phyloP scores from a whole-genome alignment of 176 grass and related monocot species.

The Cenchrus fungigraminus region DNA sequence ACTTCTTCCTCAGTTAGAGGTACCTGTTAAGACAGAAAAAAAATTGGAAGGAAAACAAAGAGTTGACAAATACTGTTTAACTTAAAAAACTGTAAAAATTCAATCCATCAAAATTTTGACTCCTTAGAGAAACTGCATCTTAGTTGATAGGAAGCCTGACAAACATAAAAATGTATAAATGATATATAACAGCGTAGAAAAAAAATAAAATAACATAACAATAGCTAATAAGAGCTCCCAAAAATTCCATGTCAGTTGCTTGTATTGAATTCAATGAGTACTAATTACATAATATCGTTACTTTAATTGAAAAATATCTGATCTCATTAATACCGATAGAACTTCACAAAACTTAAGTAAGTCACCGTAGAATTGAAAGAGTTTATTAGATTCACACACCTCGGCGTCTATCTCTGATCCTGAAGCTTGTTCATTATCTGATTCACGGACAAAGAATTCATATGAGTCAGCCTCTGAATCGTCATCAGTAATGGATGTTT shows the following conservation, averaged over 20 bases:
- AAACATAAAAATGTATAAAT: conserved; percentile 24
- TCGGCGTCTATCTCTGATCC: conserved; percentile 57
- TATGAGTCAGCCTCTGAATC: conserved; percentile 55
- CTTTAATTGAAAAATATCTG: conserved; percentile 26
- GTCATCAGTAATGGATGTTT: conserved; percentile 45
- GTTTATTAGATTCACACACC: conserved; percentile 53
- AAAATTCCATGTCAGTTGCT: conserved; percentile 18
- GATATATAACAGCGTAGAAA: conserved; percentile 16
- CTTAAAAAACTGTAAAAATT: background rate
- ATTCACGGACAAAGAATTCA: conserved; percentile 65
- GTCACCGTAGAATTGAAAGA: conserved; percentile 31
- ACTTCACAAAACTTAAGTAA: conserved; percentile 36
- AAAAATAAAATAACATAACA: conserved; percentile 4
- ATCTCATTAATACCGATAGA: conserved; percentile 20
- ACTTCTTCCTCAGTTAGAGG: conserved; percentile 78
- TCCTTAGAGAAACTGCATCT: conserved; percentile 11
- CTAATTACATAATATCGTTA: conserved; percentile 5
- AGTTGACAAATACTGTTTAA: background rate
- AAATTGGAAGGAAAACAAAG: conserved; percentile 36
- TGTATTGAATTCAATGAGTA: conserved; percentile 13
- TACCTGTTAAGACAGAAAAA: conserved; percentile 54
- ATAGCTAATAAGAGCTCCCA: background rate
- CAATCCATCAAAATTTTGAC: conserved; percentile 23
- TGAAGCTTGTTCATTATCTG: conserved; percentile 59
- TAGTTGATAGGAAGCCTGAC: background rate